These are phyloP conservation scores for Chrysanthemum seticuspe DNA, from an alignment of 129 eudicot species.

Conservation along the genomic window DNA sequence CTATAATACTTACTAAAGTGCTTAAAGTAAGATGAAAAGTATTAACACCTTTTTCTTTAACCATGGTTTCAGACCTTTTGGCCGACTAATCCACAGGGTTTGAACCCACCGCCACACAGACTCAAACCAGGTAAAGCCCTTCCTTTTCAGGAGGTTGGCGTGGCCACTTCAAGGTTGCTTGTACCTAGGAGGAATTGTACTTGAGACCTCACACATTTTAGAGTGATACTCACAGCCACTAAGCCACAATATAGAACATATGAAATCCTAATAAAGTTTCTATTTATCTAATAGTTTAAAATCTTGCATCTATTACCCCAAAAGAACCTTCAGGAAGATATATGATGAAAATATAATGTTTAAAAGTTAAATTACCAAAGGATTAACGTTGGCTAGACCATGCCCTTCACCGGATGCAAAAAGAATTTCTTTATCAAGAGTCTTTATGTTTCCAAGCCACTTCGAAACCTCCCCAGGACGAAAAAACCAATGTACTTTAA, in stretches of 20 bases:
- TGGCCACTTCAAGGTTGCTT: too few species aligned
- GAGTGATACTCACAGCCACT: too few species aligned
- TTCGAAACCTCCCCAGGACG: conserved; percentile 50
- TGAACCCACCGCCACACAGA: too few species aligned
- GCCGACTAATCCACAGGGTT: too few species aligned
- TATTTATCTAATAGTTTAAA: neutral
- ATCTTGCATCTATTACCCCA: conserved; percentile 8
- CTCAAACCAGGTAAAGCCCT: too few species aligned
- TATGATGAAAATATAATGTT: conserved; percentile 13
- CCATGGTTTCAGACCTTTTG: too few species aligned
- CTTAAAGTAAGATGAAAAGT: neutral
- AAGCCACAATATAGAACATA: too few species aligned
- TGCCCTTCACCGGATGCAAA: conserved; percentile 73
- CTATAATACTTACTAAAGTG: neutral
- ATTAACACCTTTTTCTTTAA: neutral
- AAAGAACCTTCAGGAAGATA: conserved; percentile 16
- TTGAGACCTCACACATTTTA: too few species aligned
- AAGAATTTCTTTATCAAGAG: conserved; percentile 61
- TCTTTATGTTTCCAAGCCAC: conserved; percentile 43
- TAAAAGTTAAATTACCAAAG: conserved; percentile 52
- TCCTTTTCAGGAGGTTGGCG: too few species aligned
- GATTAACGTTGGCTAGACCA: conserved; percentile 65
- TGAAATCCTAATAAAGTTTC: too few species aligned
- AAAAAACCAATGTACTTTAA: conserved; percentile 83
- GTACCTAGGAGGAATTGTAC: too few species aligned